These are phyloP conservation scores for Cutaneotrichosporon cavernicola DNA, from an alignment of 1,284 basidiomycete species.

Conservation along the genomic window DNA sequence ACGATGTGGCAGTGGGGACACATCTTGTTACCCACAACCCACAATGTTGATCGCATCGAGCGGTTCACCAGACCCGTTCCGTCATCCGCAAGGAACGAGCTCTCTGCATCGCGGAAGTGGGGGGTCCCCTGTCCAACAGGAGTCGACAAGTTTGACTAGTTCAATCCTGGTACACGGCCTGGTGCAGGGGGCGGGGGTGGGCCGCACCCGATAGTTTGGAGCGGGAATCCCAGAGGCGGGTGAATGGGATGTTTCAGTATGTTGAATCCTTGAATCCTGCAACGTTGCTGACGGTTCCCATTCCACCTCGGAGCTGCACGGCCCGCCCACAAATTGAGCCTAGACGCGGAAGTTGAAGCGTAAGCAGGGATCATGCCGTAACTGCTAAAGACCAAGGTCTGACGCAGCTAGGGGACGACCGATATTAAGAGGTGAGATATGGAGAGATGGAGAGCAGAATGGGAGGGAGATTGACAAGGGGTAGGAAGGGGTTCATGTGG, in stretches of 20 bases:
- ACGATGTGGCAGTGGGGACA: background rate
- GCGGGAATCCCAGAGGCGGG: background rate
- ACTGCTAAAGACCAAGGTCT: background rate
- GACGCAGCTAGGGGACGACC: background rate
- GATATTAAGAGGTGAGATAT: background rate
- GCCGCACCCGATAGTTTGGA: background rate
- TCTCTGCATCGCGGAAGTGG: background rate
- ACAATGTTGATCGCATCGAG: background rate
- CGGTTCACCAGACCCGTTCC: background rate
- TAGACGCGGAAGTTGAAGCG: background rate
- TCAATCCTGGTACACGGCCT: background rate
- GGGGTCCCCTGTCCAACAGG: conserved; percentile 1
- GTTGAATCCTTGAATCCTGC: background rate
- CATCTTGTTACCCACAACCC: background rate
- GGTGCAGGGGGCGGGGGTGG: background rate
- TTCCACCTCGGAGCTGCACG: background rate
- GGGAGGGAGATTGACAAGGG: background rate
- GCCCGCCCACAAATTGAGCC: background rate
- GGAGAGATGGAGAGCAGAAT: background rate
- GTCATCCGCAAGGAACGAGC: background rate
- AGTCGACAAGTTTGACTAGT: background rate
- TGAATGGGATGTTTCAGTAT: background rate
- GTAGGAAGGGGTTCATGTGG: background rate
- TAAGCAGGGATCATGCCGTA: background rate
- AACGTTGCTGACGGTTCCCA: background rate